Evolutionary conservation across 371 early-diverging fungal species (phyloP).

Genomic region (Circinella minor): DNA sequence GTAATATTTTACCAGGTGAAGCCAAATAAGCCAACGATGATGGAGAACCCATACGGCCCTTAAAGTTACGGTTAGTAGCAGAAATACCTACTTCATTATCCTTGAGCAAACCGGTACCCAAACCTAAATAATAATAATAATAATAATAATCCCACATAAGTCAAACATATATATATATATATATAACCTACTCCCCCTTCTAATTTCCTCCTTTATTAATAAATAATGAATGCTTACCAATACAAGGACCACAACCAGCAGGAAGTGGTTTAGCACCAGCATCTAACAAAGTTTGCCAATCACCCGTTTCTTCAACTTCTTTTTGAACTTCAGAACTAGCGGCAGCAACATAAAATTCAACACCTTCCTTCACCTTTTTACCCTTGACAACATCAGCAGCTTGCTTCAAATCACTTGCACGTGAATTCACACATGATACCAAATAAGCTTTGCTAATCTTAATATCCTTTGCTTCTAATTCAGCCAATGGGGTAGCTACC

Average conservation of each 20-base stretch:
- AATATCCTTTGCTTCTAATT: conserved; percentile 73
- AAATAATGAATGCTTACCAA: conserved; percentile 58
- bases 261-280: conserved; percentile 93
- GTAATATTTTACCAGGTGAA: conserved; percentile 79
- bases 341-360: conserved; percentile 95
- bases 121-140: conserved; percentile 51
- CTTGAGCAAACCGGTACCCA: conserved; percentile 88
- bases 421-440: conserved; percentile 94
- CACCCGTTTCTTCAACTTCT: conserved; percentile 82
- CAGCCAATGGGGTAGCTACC: conserved; percentile 77
- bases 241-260: conserved; percentile 97
- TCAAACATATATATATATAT: neutral
- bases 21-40: conserved; percentile 90
- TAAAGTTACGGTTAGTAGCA: conserved; percentile 97
- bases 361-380: conserved; percentile 77
- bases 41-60: conserved; percentile 97
- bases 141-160: too few species aligned
- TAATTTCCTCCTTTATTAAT: neutral
- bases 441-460: conserved; percentile 93
- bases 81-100: conserved; percentile 96
- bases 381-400: conserved; percentile 87
- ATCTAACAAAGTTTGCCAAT: conserved; percentile 84
- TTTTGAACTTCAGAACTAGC: conserved; percentile 90
- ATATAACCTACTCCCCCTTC: neutral
- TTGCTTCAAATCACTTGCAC: conserved; percentile 82